These are phyloP conservation scores for Dactylella cylindrospora DNA, from an alignment of 2,329 filamentous ascomycete species.

Conservation along the genomic window DNA sequence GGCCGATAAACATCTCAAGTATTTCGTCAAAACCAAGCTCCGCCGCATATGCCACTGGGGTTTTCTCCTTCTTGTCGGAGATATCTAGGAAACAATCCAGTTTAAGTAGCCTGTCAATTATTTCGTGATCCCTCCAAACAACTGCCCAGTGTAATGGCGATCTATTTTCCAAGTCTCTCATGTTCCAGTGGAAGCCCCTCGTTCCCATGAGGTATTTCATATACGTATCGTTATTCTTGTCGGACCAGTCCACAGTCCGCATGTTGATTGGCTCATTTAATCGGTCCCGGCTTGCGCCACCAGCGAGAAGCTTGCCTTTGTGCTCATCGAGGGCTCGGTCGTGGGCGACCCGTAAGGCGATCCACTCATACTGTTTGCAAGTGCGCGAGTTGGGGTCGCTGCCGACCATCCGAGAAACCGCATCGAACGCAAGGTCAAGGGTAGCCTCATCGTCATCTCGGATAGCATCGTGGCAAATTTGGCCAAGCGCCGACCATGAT, in stretches of 20 bases:
- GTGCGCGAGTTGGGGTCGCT: not conserved
- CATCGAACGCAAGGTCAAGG: slow-evolving; percentile 13
- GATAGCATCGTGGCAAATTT: slow-evolving; percentile 31
- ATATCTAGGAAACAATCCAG: not conserved
- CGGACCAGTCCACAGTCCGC: slow-evolving; percentile 18
- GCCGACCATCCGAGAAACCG: slow-evolving; percentile 20
- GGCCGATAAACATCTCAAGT: no score
- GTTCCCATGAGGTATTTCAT: slow-evolving; percentile 12
- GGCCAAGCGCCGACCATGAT: slow-evolving; percentile 1
- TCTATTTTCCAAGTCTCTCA: slow-evolving; percentile 5
- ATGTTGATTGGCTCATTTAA: slow-evolving; percentile 3
- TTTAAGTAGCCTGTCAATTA: slow-evolving; percentile 10
- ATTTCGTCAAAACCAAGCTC: no score
- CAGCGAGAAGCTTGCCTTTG: slow-evolving; percentile 3
- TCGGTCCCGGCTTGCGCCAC: slow-evolving; percentile 9
- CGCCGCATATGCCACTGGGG: slow-evolving; percentile 12
- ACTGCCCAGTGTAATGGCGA: slow-evolving; percentile 18
- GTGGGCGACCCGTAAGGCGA: slow-evolving; percentile 22
- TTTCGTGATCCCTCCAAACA: slow-evolving; percentile 19
- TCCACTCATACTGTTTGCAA: slow-evolving; percentile 20
- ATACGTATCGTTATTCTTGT: slow-evolving; percentile 5
- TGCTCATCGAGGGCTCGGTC: slow-evolving; percentile 14
- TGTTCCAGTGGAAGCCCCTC: slow-evolving; percentile 4
- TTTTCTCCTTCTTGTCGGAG: slow-evolving; percentile 21
- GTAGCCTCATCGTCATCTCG: slow-evolving; percentile 1